phyloP scores from a whole-genome alignment of 1,284 basidiomycete genomes.

The Entoloma clypeatum region DNA sequence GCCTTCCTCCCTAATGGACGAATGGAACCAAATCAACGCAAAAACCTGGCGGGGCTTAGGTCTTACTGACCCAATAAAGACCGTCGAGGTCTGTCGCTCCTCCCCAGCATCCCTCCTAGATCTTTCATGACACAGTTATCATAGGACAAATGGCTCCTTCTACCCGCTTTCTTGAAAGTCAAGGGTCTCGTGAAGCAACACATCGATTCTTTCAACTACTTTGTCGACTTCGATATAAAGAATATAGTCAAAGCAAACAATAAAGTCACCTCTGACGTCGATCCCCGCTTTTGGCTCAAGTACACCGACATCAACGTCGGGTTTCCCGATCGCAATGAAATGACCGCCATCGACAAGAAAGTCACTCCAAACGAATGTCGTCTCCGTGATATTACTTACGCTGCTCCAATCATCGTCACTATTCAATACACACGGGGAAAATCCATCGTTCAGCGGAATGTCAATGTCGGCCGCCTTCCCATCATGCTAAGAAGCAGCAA shows the following conservation, averaged over 20 bases:
- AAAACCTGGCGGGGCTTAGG: constrained; percentile 69
- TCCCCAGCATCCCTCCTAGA: constrained; percentile 1
- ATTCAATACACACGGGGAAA: constrained; percentile 95
- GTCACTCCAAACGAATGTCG: constrained; percentile 99
- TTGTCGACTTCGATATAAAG: constrained; percentile 96
- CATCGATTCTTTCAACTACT: constrained; percentile 99
- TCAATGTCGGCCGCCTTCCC: constrained; percentile 90
- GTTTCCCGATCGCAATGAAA: constrained; percentile 86
- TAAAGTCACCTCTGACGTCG: constrained; percentile 93
- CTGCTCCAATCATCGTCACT: constrained; percentile 91
- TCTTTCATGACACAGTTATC: constrained; percentile 10
- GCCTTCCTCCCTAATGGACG: constrained; percentile 17
- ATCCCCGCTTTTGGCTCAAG: constrained; percentile 96
- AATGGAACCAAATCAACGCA: constrained; percentile 58
- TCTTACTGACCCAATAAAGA: constrained; percentile 75
- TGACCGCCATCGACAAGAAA: constrained; percentile 73
- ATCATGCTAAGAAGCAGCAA: constrained; percentile 98
- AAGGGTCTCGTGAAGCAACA: constrained; percentile 99
- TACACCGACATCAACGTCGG: constrained; percentile 96
- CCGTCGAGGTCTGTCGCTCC: constrained; percentile 56
- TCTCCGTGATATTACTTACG: constrained; percentile 93
- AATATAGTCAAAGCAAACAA: constrained; percentile 94
- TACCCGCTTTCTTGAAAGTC: constrained; percentile 93
- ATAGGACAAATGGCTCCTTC: constrained; percentile 98
- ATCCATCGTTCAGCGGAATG: constrained; percentile 83